Conservation (phyloP, 768 basidiomycete genomes). For the Rhodocollybia butyracea region DNA sequence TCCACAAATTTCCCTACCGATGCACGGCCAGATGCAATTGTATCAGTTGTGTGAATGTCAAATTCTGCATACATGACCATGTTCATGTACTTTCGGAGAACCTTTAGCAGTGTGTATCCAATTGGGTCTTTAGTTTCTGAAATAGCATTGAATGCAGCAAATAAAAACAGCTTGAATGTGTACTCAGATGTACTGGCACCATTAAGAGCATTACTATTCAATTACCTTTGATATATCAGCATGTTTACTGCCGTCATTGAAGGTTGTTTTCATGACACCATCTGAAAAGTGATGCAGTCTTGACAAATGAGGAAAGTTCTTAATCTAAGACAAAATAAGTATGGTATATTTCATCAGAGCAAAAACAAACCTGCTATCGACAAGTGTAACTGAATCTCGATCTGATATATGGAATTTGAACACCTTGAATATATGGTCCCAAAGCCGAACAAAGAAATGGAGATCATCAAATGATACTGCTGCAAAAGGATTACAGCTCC, state of each 20-base stretch:
- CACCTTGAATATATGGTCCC: background rate
- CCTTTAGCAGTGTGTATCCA: constrained; percentile 21
- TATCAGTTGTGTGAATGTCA: constrained; percentile 24
- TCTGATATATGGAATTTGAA: background rate
- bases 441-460: background rate
- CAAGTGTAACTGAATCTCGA: background rate
- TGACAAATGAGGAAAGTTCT: constrained; percentile 17
- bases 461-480: background rate
- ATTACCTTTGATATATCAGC: constrained; percentile 27
- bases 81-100: constrained; percentile 19
- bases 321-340: background rate
- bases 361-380: background rate
- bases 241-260: constrained; percentile 26
- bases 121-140: background rate
- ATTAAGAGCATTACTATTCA: background rate
- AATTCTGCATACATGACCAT: constrained; percentile 21
- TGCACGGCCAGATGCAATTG: constrained; percentile 17
- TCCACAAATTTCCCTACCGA: too few relatives aligned
- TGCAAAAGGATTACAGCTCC: background rate
- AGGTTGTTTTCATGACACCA: constrained; percentile 15
- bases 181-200: background rate
- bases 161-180: constrained; percentile 20
- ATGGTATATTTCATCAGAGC: background rate
- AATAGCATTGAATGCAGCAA: constrained; percentile 13
- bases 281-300: constrained; percentile 23